Conservation (phyloP, 768 basidiomycete genomes). For the Termitomyces sp. region DNA sequence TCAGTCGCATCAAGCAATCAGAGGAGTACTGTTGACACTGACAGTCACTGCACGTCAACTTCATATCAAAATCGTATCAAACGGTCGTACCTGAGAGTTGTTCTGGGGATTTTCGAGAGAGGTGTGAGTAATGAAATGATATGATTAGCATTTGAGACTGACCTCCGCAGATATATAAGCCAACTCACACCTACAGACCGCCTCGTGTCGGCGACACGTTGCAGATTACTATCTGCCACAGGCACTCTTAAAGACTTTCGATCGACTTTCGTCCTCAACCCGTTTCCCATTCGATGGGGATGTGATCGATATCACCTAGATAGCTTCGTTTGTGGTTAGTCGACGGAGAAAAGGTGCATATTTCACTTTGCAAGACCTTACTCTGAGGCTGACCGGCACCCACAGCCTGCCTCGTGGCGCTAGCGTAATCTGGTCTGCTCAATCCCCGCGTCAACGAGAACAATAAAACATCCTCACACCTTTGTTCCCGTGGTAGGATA, state of each 20-base stretch:
- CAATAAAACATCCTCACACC: not conserved
- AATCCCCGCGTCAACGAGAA: not conserved
- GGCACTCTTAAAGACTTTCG: not conserved
- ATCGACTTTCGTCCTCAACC: not conserved
- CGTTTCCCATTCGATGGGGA: not conserved
- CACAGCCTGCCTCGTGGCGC: not conserved
- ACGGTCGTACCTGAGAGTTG: not conserved
- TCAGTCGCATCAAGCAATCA: too few species aligned
- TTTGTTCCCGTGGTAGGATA: not conserved
- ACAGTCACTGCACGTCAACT: too few species aligned
- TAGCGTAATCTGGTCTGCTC: not conserved
- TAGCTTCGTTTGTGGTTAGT: not conserved
- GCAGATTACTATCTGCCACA: not conserved
- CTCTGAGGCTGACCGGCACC: not conserved
- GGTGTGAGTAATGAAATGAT: not conserved
- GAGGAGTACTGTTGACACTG: too few species aligned
- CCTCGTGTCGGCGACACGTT: conserved; percentile 1
- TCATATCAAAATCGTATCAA: not conserved
- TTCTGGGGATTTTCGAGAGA: not conserved
- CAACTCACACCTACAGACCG: not conserved
- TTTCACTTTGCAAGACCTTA: not conserved
- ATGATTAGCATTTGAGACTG: not conserved
- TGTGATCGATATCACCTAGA: not conserved
- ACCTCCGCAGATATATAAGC: not conserved
- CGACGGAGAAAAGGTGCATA: not conserved